Base-by-base conservation (phyloP, 495 filamentous ascomycete genomes). In the Penicillium daleae region DNA sequence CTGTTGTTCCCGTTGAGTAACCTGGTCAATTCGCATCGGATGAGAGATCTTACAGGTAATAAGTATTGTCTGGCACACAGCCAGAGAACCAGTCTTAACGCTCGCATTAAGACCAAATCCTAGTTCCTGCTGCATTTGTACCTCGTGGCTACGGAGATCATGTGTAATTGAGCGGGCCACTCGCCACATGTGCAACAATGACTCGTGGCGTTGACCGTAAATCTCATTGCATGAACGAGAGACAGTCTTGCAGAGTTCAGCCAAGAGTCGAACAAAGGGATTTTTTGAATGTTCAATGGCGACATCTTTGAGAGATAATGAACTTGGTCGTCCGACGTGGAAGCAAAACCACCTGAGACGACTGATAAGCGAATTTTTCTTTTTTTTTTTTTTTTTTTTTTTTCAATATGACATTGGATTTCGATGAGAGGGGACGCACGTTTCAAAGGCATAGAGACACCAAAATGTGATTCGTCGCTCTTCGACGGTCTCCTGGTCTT, bases 161-260 rank as follows among this genome's bases (percentile, higher is more conserved):
- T 75, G 68, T 4, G 61, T 50, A 12, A 82, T 79, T 1, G 75
- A 77, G 29, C 73, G 67, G 5, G 79, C 77, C 15, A 76, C 71
- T 40, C 65, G 72, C 76, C 78, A 82, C 76, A 82, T 77, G 8
- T 79, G 73, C 29, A 80, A 56, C 12, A 82, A 56, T 12, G 79
- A 82, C 9, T 80, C 79, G 57, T 79, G 75, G 12, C 68, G 67
- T 55, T 69, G 71, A 10, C 73, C 71, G 40, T 80, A 82, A 17
- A 82, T 77, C 51, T 79, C 71, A 9, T 73, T 67, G 0, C 72
- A 66, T 6, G 76, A 75, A 0, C 76, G 71, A 35, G 71, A 64
- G 3, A 79, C 75, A 0, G 67, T 68, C 53, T 76, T 73, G 12
- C 74, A 73, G 7, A 82, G 60, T 37, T 71, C 64, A 3, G 68